Base-by-base conservation (phyloP, 1,284 basidiomycete species). In the Microstroma glucosiphilum region DNA sequence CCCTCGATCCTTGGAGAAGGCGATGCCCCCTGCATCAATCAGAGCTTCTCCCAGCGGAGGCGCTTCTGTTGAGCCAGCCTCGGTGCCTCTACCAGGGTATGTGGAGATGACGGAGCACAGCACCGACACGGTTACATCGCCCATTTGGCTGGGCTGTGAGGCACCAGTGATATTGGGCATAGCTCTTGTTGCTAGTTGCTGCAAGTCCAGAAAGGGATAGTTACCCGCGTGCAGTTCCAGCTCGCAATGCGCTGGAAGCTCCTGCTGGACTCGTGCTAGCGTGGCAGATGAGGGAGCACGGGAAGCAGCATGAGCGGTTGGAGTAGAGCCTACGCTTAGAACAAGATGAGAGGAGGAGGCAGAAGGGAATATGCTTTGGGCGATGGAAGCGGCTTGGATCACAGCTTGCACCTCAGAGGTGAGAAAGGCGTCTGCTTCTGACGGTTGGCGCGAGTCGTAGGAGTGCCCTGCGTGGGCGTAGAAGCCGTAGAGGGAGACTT, bases 261-360 rank as follows among this genome's bases (percentile, higher is more conserved):
- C n/a, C 1, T 30, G 23, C 40, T 21, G 40, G 3, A 37, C 30
- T 37, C 30, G 30, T 11, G 30, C 40, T 17, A 11, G 23, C 17
- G 25, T 42, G 30, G 30, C 30, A 3, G 30, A 37, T 3, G 30
- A 37, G 9, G 30, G 30, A 63, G 83, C 84, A n/a, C 82, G 80
- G 21, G 83, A 85, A 6, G 87, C 88, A 11, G 86, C 86, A 75
- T 90, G 88, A 0, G 89, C 89, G 1, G 90, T 88, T 1, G 90
- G 90, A 1, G 90, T 92, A n/a, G 89, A 88, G 13, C 90, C 90
- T 0, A 91, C 87, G 1, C 88, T 88, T 23, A 92, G 80, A 0
- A 89, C 83, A 70, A 89, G 89, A 0, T 79, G 73, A 11, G 80
- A 40, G 3, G 46, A 48, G 46, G 46, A 3, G 46, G 42, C 9